A percentile compares a stretch with the other conserved stretches of the same genome.
These are phyloP conservation scores for Bipolaris victoriae DNA, from an alignment of 2,329 filamentous ascomycete genomes.

Conservation along the genomic window DNA sequence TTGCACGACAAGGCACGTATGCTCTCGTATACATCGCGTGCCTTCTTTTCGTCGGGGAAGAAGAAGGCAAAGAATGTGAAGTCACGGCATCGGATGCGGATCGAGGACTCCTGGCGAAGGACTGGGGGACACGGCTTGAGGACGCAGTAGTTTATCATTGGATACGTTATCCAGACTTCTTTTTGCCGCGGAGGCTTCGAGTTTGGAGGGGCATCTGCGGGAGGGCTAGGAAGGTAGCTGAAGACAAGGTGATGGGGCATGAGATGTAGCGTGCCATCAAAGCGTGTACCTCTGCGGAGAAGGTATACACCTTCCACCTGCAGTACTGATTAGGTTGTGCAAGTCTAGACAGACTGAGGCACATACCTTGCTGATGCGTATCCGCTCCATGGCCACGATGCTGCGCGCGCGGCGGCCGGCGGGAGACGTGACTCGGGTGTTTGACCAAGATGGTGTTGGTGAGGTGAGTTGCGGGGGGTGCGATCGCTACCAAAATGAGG, in stretches of 20 bases:
- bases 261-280: constrained; percentile 66
- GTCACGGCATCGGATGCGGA: constrained; percentile 88
- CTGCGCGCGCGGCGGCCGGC: constrained; percentile 7
- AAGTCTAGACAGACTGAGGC: background rate
- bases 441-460: constrained; percentile 1
- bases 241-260: constrained; percentile 70
- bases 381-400: constrained; percentile 51
- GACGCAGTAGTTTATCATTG: constrained; percentile 82
- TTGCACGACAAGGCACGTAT: constrained; percentile 83
- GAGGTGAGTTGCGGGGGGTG: constrained; percentile 5
- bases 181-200: constrained; percentile 58
- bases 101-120: constrained; percentile 75
- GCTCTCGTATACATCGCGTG: constrained; percentile 85
- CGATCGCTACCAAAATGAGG: constrained; percentile 7
- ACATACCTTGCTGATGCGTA: constrained; percentile 55
- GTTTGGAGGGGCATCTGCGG: constrained; percentile 43
- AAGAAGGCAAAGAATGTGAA: constrained; percentile 94
- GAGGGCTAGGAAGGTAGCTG: constrained; percentile 58
- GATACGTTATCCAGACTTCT: constrained; percentile 93
- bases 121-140: constrained; percentile 74
- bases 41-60: constrained; percentile 75
- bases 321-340: background rate
- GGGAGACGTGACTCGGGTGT: constrained; percentile 6
- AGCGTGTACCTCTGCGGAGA: constrained; percentile 61
- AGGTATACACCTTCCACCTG: constrained; percentile 68